A percentile compares a stretch with the other conserved stretches of the same genome.
These are phyloP conservation scores for Phyllosticta capitalensis DNA, from an alignment of 2,329 filamentous ascomycete species.

Conservation along the genomic window DNA sequence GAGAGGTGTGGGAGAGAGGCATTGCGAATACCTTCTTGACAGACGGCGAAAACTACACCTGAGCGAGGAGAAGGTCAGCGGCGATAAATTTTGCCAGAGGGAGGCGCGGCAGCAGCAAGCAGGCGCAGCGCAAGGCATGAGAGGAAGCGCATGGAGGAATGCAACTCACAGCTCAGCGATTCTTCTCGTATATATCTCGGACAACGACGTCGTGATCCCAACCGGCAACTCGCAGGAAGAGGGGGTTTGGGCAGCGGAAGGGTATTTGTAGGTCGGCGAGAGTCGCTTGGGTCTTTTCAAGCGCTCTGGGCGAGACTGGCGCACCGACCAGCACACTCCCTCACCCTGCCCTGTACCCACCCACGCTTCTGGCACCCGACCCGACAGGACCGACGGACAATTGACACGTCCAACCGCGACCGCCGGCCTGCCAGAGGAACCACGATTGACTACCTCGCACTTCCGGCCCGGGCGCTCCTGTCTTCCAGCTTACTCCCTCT, in stretches of 20 bases:
- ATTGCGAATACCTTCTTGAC: constrained; percentile 19
- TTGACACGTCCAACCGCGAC: background rate
- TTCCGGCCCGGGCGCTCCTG: background rate
- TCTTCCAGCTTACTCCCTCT: background rate
- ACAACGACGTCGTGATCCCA: background rate
- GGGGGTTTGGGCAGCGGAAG: background rate
- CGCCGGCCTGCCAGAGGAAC: background rate
- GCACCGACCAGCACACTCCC: background rate
- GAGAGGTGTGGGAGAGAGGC: background rate
- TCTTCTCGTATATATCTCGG: constrained; percentile 1
- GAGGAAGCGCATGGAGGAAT: background rate
- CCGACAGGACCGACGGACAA: background rate
- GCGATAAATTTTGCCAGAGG: constrained; percentile 13
- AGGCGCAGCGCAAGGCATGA: constrained; percentile 1
- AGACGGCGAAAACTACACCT: constrained; percentile 27
- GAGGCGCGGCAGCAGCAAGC: constrained; percentile 13
- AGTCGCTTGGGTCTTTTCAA: background rate
- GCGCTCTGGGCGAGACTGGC: background rate
- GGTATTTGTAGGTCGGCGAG: constrained; percentile 7
- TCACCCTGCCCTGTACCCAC: background rate
- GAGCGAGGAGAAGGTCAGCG: constrained; percentile 18
- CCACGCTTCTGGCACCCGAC: background rate
- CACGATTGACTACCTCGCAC: background rate
- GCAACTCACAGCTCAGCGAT: constrained; percentile 5
- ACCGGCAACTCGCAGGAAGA: background rate